Evolutionary conservation across 768 basidiomycete species (phyloP).

Genomic region (Amanita polypyramis): DNA sequence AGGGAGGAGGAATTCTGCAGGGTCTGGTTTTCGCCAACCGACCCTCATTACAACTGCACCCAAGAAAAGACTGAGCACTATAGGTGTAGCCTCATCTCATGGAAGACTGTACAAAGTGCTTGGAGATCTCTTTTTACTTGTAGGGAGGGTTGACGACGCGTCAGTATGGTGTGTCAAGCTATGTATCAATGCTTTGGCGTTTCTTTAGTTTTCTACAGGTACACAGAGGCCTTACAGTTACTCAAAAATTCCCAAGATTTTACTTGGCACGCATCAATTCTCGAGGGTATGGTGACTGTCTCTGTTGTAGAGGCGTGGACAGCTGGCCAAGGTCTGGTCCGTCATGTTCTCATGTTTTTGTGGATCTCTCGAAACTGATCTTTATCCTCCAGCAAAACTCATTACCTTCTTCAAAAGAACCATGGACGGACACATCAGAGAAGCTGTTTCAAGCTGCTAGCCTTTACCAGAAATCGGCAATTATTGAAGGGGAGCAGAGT

Average conservation of each 20-base stretch:
- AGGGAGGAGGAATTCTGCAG: conserved; percentile 43
- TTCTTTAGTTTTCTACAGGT: conserved; percentile 38
- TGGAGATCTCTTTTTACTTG: conserved; percentile 80
- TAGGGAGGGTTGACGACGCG: conserved; percentile 81
- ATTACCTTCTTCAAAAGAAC: conserved; percentile 42
- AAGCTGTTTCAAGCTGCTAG: conserved; percentile 54
- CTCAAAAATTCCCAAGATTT: conserved; percentile 67
- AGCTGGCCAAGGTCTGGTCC: conserved; percentile 56
- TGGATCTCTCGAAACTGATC: conserved; percentile 6
- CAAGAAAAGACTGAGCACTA: conserved; percentile 54
- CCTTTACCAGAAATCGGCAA: conserved; percentile 52
- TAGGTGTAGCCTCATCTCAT: conserved; percentile 66
- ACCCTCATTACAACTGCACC: conserved; percentile 34
- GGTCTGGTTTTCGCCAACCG: conserved; percentile 39
- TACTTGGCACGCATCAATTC: conserved; percentile 81
- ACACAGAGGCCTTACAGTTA: conserved; percentile 73
- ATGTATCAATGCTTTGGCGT: not conserved
- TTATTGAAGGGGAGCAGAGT: conserved; percentile 45
- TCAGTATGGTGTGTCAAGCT: conserved; percentile 52
- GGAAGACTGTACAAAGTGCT: conserved; percentile 82
- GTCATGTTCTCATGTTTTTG: conserved; percentile 21
- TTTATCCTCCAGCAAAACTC: conserved; percentile 40
- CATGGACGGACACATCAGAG: conserved; percentile 72
- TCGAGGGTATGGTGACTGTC: conserved; percentile 79
- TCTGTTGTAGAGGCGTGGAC: conserved; percentile 81